phyloP scores from a whole-genome alignment of 805 yeast species.

The Lipomyces starkeyi region DNA sequence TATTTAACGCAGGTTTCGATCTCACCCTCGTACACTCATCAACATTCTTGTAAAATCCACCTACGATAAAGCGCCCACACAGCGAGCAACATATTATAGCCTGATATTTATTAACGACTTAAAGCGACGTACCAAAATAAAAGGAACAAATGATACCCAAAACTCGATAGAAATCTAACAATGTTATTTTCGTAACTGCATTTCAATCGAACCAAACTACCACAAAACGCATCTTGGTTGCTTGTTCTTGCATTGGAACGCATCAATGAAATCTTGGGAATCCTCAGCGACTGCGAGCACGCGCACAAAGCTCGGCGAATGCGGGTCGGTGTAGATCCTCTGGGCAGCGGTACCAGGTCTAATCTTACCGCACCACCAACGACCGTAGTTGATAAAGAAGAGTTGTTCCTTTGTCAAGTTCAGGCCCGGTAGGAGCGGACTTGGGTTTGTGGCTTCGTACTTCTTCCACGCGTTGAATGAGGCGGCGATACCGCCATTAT shows the following conservation, averaged over 20 bases:
- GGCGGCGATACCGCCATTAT: constrained; percentile 38
- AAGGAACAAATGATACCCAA: neutral
- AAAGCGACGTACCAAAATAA: neutral
- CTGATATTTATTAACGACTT: too few species aligned
- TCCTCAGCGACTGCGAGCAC: constrained; percentile 36
- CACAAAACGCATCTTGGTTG: constrained; percentile 36
- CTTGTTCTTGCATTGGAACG: constrained; percentile 36
- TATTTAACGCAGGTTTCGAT: too few species aligned
- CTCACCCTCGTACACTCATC: too few species aligned
- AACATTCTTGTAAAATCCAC: too few species aligned
- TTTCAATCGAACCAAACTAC: constrained; percentile 51
- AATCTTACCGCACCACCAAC: constrained; percentile 38
- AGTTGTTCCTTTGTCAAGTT: constrained; percentile 35
- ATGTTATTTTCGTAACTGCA: neutral
- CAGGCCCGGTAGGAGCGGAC: constrained; percentile 34
- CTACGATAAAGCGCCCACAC: too few species aligned
- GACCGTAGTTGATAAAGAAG: constrained; percentile 35
- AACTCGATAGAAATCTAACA: neutral
- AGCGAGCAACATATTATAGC: too few species aligned
- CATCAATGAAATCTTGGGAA: constrained; percentile 37
- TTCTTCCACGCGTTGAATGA: constrained; percentile 36
- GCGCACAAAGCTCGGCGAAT: constrained; percentile 37
- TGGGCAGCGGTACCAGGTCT: constrained; percentile 37
- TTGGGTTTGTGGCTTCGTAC: constrained; percentile 20
- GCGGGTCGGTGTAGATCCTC: constrained; percentile 37